Conservation (phyloP, 2,329 filamentous ascomycete species). For the Claviceps arundinis region DNA sequence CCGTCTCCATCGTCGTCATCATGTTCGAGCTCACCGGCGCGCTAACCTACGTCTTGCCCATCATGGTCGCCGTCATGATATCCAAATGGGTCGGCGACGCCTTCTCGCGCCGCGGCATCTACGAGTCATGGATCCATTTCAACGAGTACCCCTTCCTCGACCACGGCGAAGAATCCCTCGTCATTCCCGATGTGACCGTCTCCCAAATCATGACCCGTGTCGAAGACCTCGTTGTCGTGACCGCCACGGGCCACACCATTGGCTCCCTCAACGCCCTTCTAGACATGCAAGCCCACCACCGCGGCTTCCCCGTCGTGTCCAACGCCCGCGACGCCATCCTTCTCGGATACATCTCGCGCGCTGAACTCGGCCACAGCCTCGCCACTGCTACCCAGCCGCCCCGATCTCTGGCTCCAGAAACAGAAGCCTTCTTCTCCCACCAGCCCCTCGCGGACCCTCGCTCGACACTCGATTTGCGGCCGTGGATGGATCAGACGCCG, state of each 20-base stretch:
- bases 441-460: constrained; percentile 68
- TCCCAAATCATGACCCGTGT: constrained; percentile 82
- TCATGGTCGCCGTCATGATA: constrained; percentile 98
- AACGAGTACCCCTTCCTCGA: constrained; percentile 94
- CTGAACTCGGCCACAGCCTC: constrained; percentile 75
- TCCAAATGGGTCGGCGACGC: constrained; percentile 97
- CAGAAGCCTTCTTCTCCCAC: constrained; percentile 74
- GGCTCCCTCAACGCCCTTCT: constrained; percentile 59
- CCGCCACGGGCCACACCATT: constrained; percentile 79
- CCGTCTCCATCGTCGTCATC: constrained; percentile 95
- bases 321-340: constrained; percentile 65
- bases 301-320: constrained; percentile 83
- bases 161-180: constrained; percentile 63
- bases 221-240: constrained; percentile 80
- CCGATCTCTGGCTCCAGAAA: constrained; percentile 50
- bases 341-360: constrained; percentile 86
- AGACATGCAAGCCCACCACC: constrained; percentile 61
- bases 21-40: constrained; percentile 98
- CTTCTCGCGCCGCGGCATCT: constrained; percentile 84
- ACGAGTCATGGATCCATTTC: constrained; percentile 95
- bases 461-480: constrained; percentile 71
- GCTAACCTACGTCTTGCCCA: constrained; percentile 88
- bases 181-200: constrained; percentile 73
- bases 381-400: constrained; percentile 37
- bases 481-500: constrained; percentile 98